Conservation (phyloP, 1,284 basidiomycete genomes). For the Tetrapyrgos nigripes region DNA sequence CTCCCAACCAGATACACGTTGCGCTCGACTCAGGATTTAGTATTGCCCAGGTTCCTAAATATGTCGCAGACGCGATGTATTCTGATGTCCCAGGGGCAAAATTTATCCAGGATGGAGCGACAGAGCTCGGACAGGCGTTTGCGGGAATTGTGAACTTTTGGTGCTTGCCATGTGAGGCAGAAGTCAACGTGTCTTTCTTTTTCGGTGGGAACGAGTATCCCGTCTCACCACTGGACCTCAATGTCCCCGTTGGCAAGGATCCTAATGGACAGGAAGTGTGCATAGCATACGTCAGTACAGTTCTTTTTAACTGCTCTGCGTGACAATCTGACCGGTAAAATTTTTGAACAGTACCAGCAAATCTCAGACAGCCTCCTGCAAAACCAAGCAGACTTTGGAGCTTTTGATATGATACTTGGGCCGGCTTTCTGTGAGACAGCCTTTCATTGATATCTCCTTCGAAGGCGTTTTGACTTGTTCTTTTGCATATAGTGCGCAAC, state of each 20-base stretch:
- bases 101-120: neutral
- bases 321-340: too few species aligned
- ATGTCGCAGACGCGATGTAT: slow-evolving; percentile 6
- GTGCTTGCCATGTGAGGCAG: neutral
- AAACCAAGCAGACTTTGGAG: slow-evolving; percentile 13
- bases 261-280: too few species aligned
- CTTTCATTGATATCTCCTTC: neutral
- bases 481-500: slow-evolving; percentile 35
- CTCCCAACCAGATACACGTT: neutral
- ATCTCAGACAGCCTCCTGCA: slow-evolving; percentile 15
- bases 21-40: neutral
- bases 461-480: neutral
- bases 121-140: neutral
- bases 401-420: slow-evolving; percentile 36
- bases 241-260: too few species aligned
- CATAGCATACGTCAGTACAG: neutral
- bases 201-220: too few species aligned
- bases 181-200: neutral
- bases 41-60: slow-evolving; percentile 42
- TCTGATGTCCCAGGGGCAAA: slow-evolving; percentile 9
- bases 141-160: neutral
- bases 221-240: too few species aligned
- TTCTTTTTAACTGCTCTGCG: neutral
- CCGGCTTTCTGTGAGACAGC: slow-evolving; percentile 38
- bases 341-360: slow-evolving; percentile 30